Base-by-base conservation (phyloP, 805 yeast species). In the Candida xiaguanensis region DNA sequence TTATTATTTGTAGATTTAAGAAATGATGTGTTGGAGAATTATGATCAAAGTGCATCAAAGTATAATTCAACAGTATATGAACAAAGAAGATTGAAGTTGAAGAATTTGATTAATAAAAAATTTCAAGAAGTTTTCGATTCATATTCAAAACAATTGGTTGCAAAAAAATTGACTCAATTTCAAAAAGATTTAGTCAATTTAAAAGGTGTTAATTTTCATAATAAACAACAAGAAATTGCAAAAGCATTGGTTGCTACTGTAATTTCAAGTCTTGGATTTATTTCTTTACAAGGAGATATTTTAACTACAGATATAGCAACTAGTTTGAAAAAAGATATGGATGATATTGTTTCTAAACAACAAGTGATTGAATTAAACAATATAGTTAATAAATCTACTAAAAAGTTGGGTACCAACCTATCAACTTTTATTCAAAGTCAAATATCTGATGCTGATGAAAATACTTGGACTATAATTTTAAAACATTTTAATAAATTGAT, bases 31-130 rank as follows among this genome's bases (percentile, higher is more conserved):
- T 50, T 88, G 11, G 64, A 60, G 0, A 55, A 62, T 9, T 91
- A 78, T 58, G 95, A 88, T 53, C 51, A 65, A 4, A 70, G 73
- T 41, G 99, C 98, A 1, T 74, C 93, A 1, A 78, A 89, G 40
- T 93, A 93, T 56, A 72, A 78, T 37, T 59, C 67, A 27, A 43
- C 72, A 2, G 95, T 90, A 2, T 93, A 85, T 57, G 53, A 67
- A 30, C 82, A 80, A 38, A 83, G 83, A 55, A 73, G 83, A 41
- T 49, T 45, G 1, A 68, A 64, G 11, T 67, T 93, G 38, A 42
- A 78, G 47, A 47, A 53, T 0, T 67, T 65, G 42, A 56, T 82
- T 18, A 50, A 45, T 30, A 44, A 26, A 8, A 51, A 52, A 32
- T 53, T 58, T 38, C 41, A 56, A 26, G 69, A 67, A 16, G 54